Base-by-base conservation (phyloP, 441 rosid genomes). In the Breynia disticha region DNA sequence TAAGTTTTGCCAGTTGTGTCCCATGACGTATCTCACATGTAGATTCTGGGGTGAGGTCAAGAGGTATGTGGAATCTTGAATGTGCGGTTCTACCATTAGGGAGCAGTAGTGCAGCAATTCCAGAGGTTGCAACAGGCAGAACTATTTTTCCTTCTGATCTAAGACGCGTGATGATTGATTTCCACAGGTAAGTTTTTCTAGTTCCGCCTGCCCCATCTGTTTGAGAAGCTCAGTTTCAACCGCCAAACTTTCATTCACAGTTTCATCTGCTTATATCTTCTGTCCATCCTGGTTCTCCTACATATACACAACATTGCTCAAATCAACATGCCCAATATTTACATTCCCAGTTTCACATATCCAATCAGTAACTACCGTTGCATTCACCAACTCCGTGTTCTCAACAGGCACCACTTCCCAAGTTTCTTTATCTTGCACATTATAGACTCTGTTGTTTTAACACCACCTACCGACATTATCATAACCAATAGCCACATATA, bases 241-340 rank as follows among this genome's bases (percentile, higher is more conserved):
- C 13, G 62, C 69, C 38, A 66, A 74, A 52, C 43, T 48, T 61
- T 65, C 69, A 55, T 74, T 79, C 49, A 60, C 55, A 38, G 39
- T 60, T 71, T 78, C 77, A 61, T 71, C 77, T 55, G 59, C 55
- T 67, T 49, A 64, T 48, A 49, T 46, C 50, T 71, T 72, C 44
- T 65, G 76, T 57, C 71, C 79, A 56, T 57, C 76, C 22, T 15
- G 54, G 46, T 52, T 66, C 57, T 73, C 86, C 67, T 56, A 69
- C 32, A 41, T 50, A 67, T 71, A 74, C 64, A 71, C 69, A 62
- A 50, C 66, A 46, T 57, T 59, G 54, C 52, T 57, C 46, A 67
- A 69, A 56, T 73, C 72, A 60, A 64, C 71, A 19, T 65, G 71
- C 47, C 55, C 62, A 59, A 53, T 37, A 50, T 63, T 51, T 64